A percentile compares a stretch with the other conserved stretches of the same genome.
phyloP scores from a whole-genome alignment of 257 asterid species.

The Oldenlandia corymbosa region DNA sequence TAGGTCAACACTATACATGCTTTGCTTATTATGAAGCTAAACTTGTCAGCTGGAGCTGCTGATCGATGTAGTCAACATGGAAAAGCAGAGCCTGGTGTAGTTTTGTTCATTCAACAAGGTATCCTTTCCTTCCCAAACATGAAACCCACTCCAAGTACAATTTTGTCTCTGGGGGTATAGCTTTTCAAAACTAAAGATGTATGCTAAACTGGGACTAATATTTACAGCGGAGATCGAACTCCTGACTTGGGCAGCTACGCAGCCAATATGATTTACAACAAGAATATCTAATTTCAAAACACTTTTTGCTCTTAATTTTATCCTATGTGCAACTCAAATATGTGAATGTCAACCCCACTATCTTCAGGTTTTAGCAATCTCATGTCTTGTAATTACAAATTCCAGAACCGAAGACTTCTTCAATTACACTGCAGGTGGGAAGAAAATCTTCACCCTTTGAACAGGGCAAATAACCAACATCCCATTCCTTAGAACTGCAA shows the following conservation, averaged over 20 bases:
- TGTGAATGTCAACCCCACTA: not conserved
- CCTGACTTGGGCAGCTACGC: not conserved
- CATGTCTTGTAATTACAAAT: conserved; percentile 27
- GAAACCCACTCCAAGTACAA: not conserved
- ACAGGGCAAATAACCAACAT: conserved; percentile 21
- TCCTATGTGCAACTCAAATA: not conserved
- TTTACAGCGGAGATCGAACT: conserved; percentile 1
- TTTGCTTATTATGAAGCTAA: not conserved
- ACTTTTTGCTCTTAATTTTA: not conserved
- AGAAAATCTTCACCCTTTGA: conserved; percentile 34
- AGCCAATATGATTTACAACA: not conserved
- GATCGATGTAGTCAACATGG: not conserved
- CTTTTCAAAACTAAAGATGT: not conserved
- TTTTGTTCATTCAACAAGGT: not conserved
- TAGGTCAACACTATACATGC: too few species aligned
- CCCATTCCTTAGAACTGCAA: conserved; percentile 36
- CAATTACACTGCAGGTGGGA: conserved; percentile 41
- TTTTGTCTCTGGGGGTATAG: not conserved
- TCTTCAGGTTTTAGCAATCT: conserved; percentile 12
- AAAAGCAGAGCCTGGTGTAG: not conserved
- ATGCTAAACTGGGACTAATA: not conserved
- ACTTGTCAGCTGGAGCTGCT: not conserved
- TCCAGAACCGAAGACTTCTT: conserved; percentile 45
- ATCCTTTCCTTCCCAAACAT: not conserved
- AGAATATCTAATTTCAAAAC: not conserved